phyloP scores from a whole-genome alignment of 345 rosid species.

The Lenwebbia sp. region DNA sequence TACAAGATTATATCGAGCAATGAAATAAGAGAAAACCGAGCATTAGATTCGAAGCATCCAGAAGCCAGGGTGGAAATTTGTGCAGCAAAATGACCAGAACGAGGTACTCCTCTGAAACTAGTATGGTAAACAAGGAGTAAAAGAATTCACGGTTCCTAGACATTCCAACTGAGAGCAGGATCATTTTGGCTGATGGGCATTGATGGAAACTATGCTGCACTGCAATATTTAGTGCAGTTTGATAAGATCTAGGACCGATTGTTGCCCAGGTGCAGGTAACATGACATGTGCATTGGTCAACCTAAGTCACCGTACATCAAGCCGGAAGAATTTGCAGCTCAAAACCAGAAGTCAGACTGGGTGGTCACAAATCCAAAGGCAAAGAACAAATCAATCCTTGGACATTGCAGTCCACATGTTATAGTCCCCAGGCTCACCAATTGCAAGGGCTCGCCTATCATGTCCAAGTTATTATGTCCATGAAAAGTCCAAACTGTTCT shows the following conservation, averaged over 20 bases:
- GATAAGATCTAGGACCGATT: neutral
- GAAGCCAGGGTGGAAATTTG: neutral
- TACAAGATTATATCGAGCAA: neutral
- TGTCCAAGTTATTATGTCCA: neutral
- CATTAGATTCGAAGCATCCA: neutral
- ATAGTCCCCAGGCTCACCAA: neutral
- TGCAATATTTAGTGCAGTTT: neutral
- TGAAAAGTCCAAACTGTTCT: neutral
- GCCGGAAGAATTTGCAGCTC: neutral
- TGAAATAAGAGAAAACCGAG: neutral
- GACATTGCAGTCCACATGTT: neutral
- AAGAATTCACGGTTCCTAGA: neutral
- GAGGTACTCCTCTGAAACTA: neutral
- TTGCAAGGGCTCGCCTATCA: neutral
- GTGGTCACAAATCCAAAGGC: neutral
- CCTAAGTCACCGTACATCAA: neutral
- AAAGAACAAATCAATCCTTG: neutral
- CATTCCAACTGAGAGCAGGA: neutral
- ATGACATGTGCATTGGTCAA: neutral
- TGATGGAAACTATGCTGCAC: neutral
- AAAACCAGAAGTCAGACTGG: neutral
- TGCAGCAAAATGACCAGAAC: rapidly evolving
- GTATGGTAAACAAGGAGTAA: neutral
- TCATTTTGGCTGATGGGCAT: neutral
- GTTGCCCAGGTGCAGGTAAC: neutral